These are phyloP conservation scores for Phalaenopsis aphrodite DNA, from an alignment of 106 monocot genomes.

Conservation along the genomic window DNA sequence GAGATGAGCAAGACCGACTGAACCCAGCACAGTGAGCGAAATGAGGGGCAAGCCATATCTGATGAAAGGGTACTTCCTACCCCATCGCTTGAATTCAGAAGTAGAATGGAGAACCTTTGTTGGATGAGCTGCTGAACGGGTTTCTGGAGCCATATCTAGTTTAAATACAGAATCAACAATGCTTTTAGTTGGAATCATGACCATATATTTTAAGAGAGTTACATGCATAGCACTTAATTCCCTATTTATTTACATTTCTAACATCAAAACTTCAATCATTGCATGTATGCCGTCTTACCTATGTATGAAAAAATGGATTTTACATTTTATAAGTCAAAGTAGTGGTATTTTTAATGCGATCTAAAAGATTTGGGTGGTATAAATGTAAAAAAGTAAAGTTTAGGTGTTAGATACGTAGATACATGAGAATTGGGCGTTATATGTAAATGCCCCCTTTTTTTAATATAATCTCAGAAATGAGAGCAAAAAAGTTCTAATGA, in stretches of 20 bases:
- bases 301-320: too few relatives aligned
- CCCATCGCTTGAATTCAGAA: conserved; percentile 75
- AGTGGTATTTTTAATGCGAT: too few relatives aligned
- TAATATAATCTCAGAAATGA: neutral
- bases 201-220: neutral
- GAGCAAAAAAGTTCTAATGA: neutral
- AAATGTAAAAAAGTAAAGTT: too few relatives aligned
- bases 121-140: conserved; percentile 13
- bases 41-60: conserved; percentile 82
- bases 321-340: too few relatives aligned
- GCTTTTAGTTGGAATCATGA: neutral
- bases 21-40: conserved; percentile 74
- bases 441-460: neutral
- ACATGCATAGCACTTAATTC: too few relatives aligned
- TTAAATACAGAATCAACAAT: neutral
- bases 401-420: too few relatives aligned
- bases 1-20: conserved; percentile 83
- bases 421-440: too few relatives aligned
- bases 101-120: conserved; percentile 30
- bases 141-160: conserved; percentile 9
- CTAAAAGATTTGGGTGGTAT: too few relatives aligned
- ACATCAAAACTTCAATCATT: too few relatives aligned
- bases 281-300: too few relatives aligned
- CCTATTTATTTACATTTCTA: too few relatives aligned
- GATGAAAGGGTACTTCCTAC: conserved; percentile 69